A percentile compares a stretch with the other conserved stretches of the same genome.
Conservation (phyloP, 345 rosid genomes). For the Combretum micranthum region DNA sequence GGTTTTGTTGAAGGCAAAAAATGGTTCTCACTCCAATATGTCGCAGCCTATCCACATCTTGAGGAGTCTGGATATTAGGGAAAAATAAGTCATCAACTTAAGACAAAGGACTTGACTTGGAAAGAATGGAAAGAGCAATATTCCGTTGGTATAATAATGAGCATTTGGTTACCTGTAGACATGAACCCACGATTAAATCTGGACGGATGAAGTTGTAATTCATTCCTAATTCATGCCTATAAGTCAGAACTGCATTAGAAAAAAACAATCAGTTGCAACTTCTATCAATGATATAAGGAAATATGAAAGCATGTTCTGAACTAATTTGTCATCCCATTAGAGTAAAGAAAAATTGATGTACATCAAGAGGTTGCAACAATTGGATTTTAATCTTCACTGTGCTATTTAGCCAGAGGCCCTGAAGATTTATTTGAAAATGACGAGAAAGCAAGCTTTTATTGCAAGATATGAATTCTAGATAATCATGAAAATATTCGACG, state of each 20-base stretch:
- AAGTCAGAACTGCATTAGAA: slow-evolving; percentile 66
- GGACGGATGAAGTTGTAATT: slow-evolving; percentile 78
- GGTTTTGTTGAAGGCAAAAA: slow-evolving; percentile 88
- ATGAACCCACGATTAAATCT: slow-evolving; percentile 92
- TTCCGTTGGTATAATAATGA: not conserved
- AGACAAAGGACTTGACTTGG: not conserved
- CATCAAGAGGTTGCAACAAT: no score
- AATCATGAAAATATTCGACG: not conserved
- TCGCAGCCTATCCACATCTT: slow-evolving; percentile 83
- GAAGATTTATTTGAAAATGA: no score
- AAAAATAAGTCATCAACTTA: no score
- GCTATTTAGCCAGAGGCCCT: no score
- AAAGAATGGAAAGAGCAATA: not conserved
- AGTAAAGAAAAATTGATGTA: no score
- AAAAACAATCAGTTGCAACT: slow-evolving; percentile 13
- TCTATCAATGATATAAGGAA: no score
- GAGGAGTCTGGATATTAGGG: slow-evolving; percentile 49
- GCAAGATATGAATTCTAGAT: no score
- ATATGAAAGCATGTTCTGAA: no score
- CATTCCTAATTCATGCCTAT: slow-evolving; percentile 93
- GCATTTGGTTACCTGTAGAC: slow-evolving; percentile 64
- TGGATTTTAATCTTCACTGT: no score
- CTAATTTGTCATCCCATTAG: no score
- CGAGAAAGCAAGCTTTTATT: no score
- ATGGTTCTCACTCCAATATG: slow-evolving; percentile 82